Evolutionary conservation across 2,329 filamentous ascomycete genomes (phyloP).

Genomic region (Xylariaceae sp.): DNA sequence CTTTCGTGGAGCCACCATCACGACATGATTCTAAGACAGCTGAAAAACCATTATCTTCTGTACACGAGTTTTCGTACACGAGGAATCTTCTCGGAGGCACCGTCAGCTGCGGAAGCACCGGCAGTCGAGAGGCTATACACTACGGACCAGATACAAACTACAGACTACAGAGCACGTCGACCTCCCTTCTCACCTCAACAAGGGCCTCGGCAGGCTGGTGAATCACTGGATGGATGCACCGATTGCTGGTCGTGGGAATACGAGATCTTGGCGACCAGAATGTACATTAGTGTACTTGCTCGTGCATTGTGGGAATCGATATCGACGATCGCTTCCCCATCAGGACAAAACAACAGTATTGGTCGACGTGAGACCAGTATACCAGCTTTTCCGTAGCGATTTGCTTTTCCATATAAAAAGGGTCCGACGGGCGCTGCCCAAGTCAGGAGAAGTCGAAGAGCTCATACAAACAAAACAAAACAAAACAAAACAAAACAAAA

Average conservation of each 20-base stretch:
- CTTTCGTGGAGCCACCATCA: background rate
- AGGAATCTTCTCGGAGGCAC: too few species aligned
- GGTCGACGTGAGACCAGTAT: background rate
- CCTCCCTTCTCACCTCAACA: background rate
- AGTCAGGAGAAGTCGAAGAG: background rate
- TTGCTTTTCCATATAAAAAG: background rate
- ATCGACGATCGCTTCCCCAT: background rate
- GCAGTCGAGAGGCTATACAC: background rate
- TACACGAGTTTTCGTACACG: background rate
- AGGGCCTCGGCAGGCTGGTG: background rate
- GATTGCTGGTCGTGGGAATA: constrained; percentile 17
- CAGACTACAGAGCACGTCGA: too few species aligned
- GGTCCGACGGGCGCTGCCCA: background rate
- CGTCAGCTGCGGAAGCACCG: background rate
- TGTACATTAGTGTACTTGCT: background rate
- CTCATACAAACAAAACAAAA: background rate
- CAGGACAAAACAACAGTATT: background rate
- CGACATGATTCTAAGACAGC: background rate
- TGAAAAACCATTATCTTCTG: background rate
- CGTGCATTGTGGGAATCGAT: background rate
- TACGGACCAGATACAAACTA: too few species aligned
- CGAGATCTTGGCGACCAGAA: constrained; percentile 26
- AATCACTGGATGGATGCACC: background rate
- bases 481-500: background rate
- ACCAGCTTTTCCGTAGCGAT: too few species aligned